Conservation (phyloP, 345 rosid species). For the Rhizophora apiculata region DNA sequence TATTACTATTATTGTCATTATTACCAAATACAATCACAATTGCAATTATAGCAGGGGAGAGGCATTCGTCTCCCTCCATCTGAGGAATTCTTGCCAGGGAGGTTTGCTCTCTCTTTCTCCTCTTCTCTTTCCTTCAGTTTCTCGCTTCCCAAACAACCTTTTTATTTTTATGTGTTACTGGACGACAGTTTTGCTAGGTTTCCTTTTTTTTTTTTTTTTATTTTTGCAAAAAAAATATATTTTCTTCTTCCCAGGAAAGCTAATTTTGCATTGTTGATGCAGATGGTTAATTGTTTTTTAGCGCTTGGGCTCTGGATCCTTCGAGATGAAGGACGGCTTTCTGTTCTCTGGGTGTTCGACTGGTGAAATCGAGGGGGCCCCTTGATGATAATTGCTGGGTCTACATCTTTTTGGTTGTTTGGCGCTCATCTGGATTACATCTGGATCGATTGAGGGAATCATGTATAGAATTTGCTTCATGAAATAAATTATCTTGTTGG, state of each 20-base stretch:
- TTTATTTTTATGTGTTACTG: not conserved
- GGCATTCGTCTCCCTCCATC: constrained; percentile 22
- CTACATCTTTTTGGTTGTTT: constrained; percentile 17
- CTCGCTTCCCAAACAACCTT: not conserved
- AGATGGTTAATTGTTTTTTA: constrained; percentile 14
- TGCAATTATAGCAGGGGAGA: constrained; percentile 10
- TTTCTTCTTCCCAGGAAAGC: too few species aligned
- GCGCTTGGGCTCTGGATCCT: constrained; percentile 33
- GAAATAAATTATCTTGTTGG: not conserved
- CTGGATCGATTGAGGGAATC: constrained; percentile 17
- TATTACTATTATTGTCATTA: too few species aligned
- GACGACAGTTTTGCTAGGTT: not conserved
- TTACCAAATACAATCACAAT: too few species aligned
- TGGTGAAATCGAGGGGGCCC: constrained; percentile 14
- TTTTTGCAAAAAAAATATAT: not conserved
- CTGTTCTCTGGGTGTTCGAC: constrained; percentile 23
- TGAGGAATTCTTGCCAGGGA: constrained; percentile 16
- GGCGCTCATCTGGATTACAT: constrained; percentile 15
- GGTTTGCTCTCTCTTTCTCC: constrained; percentile 23
- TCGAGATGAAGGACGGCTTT: constrained; percentile 9
- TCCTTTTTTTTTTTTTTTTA: not conserved
- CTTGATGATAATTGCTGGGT: constrained; percentile 3
- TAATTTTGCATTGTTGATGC: constrained; percentile 12
- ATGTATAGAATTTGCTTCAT: not conserved
- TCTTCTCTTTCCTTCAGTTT: not conserved